Percentiles rank a stretch among this genome's conserved stretches.
phyloP scores from a whole-genome alignment of 2,329 filamentous ascomycete species.

The Emmonsiellopsis sp. region DNA sequence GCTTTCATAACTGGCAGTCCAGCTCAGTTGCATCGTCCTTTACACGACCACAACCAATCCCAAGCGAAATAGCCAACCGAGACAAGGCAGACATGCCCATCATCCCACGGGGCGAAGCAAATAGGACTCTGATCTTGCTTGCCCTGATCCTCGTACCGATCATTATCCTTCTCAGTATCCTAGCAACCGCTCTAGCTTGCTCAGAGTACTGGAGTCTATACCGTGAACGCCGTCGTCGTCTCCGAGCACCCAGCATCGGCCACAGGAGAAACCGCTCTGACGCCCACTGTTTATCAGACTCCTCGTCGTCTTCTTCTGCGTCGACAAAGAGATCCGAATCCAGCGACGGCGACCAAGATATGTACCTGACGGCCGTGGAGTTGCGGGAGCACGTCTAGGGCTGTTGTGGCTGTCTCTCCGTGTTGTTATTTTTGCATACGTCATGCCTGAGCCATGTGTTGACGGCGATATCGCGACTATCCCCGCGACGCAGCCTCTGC shows the following conservation, averaged over 20 bases:
- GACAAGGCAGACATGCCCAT: not conserved
- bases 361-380: constrained; percentile 16
- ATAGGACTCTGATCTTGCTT: constrained; percentile 26
- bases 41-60: not conserved
- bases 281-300: constrained; percentile 2
- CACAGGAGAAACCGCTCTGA: constrained; percentile 23
- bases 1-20: not conserved
- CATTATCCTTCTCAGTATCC: constrained; percentile 30
- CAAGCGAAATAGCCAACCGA: not conserved
- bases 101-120: constrained; percentile 5
- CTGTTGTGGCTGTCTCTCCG: not conserved
- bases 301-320: constrained; percentile 20
- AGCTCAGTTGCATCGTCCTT: not conserved
- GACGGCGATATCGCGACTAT: not conserved
- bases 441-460: not conserved
- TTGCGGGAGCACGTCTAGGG: constrained; percentile 11
- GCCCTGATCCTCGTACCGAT: constrained; percentile 40
- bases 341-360: constrained; percentile 18
- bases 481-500: constrained; percentile 37
- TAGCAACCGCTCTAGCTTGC: constrained; percentile 30
- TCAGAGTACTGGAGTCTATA: constrained; percentile 25
- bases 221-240: constrained; percentile 14
- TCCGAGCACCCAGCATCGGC: constrained; percentile 16
- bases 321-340: constrained; percentile 24
- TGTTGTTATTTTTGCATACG: not conserved